These are phyloP conservation scores for Pseudogymnoascus sp. DNA, from an alignment of 2,329 filamentous ascomycete genomes.

Conservation along the genomic window DNA sequence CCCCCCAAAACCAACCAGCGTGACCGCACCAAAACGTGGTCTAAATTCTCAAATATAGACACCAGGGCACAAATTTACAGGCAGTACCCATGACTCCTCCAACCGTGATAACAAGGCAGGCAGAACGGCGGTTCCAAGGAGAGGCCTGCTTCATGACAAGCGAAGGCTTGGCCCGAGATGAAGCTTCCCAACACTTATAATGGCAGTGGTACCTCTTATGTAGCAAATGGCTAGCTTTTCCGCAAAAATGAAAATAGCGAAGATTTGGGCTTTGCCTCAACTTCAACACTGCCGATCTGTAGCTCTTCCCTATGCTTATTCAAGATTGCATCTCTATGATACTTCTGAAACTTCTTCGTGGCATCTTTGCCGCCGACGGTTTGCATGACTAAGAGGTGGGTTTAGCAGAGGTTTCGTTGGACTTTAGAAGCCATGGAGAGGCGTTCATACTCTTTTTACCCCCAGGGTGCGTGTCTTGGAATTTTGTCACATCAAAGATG, in stretches of 20 bases:
- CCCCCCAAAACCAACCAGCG: not conserved
- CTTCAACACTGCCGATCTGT: conserved; percentile 39
- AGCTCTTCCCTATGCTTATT: conserved; percentile 54
- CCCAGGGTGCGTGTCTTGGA: conserved; percentile 80
- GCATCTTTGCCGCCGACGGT: conserved; percentile 21
- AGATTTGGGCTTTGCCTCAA: conserved; percentile 1
- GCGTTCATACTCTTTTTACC: conserved; percentile 20
- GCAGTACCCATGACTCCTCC: not conserved
- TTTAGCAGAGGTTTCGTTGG: not conserved
- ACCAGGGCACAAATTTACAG: not conserved
- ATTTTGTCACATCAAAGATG: conserved; percentile 89
- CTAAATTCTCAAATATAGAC: not conserved
- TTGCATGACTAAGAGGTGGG: conserved; percentile 12
- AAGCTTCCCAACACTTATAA: not conserved
- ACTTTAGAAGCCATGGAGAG: conserved; percentile 27
- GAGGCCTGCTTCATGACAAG: not conserved
- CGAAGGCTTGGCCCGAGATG: not conserved
- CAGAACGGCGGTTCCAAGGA: no score
- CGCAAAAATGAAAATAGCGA: conserved; percentile 6
- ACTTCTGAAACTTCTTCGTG: conserved; percentile 22
- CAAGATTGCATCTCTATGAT: conserved; percentile 17
- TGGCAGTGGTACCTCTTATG: not conserved
- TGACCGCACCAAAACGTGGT: not conserved
- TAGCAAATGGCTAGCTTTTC: not conserved
- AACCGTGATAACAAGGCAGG: not conserved